Evolutionary conservation across 1,284 basidiomycete species (phyloP), one percentile per base, ranked within the genome.

Genomic region (Leccinum fuscescens): DNA sequence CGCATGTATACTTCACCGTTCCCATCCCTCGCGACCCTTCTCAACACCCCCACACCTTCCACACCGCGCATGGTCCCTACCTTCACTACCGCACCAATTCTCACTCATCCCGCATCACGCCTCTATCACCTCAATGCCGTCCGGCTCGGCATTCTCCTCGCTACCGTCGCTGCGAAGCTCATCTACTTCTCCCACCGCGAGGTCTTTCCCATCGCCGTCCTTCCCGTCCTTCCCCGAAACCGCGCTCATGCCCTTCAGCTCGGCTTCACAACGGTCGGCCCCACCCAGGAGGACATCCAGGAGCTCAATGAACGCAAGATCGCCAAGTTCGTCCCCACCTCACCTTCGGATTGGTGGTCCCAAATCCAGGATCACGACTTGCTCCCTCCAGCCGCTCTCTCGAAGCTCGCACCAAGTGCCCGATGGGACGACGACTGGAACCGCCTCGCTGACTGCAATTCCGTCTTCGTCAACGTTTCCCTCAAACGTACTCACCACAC

Each of bases 381-480:
- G 2, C 73, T 79, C 65, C 68, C 20, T 48, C 3, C 12, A 3
- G 50, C 64, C 5, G 63, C 39, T 6, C 66, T 73, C 54, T 65
- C 69, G 24, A 70, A 69, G 15, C 69, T 70, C 50, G 67, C 76
- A 12, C 68, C 70, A 27, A 84, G 82, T 54, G 68, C 65, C 1
- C 64, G 66, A 9, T 87, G 82, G 81, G 88, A 90, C 65, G 74
- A 78, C 58, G 84, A 86, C 59, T 88, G 85, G 81, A 81, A 80
- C 65, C 76, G 88, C 3, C 70, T 81, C 57, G 72, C 78, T 3
- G 72, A 80, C 29, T 89, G 29, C 66, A 76, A 71, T 9, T 76
- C 83, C 54, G 69, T 79, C 5, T 79, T 75, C 61, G 70, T 72
- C 2, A 68, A 66, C 22, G 61, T 77, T 17, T 78, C 76, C 7